Evolutionary conservation across 2,329 filamentous ascomycete genomes (phyloP).

Genomic region (Pyricularia pennisetigena): DNA sequence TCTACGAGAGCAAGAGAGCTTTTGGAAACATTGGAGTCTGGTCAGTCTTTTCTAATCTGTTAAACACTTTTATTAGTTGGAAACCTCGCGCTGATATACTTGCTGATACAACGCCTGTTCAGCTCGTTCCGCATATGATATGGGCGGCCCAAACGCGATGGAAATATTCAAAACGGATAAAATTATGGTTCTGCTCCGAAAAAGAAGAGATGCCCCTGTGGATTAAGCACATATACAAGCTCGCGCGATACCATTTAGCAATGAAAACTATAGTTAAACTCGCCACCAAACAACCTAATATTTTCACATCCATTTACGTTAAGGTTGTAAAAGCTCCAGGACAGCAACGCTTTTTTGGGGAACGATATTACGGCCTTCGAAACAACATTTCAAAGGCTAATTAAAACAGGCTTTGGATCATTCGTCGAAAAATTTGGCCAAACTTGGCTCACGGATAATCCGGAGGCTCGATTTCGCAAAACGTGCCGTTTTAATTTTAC

Average conservation of each 20-base stretch:
- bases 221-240: constrained; percentile 11
- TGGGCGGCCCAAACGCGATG: constrained; percentile 12
- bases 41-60: too few species aligned
- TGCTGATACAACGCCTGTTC: not conserved
- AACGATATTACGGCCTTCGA: constrained; percentile 4
- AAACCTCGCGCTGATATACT: too few species aligned
- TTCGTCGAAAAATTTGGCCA: constrained; percentile 6
- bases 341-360: constrained; percentile 2
- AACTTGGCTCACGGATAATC: constrained; percentile 11
- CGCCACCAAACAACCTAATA: constrained; percentile 8
- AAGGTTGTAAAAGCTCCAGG: constrained; percentile 10
- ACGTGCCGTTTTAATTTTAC: constrained; percentile 11
- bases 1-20: too few species aligned
- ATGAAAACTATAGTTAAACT: constrained; percentile 11
- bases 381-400: not conserved
- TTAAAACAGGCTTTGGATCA: not conserved
- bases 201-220: constrained; percentile 8
- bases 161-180: constrained; percentile 9
- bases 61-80: too few species aligned
- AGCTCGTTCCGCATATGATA: constrained; percentile 7
- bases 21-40: too few species aligned
- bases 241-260: constrained; percentile 12
- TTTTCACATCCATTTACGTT: constrained; percentile 11
- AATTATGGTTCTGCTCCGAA: constrained; percentile 7
- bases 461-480: constrained; percentile 11